These are phyloP conservation scores for Vaccinium darrowii DNA, from an alignment of 148 eudicot genomes.

Conservation along the genomic window DNA sequence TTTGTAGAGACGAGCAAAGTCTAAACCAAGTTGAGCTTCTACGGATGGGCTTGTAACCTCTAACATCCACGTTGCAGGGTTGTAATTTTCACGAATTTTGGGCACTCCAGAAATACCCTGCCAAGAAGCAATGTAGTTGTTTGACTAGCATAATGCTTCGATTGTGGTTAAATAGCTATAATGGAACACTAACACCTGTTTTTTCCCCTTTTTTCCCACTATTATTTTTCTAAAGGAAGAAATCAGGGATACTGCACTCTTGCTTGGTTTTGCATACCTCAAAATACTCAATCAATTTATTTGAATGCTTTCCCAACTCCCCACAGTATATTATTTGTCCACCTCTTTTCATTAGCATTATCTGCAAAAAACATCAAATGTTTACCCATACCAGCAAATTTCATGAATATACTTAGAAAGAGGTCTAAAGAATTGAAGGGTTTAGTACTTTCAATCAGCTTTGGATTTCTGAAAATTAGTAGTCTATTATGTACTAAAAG, in stretches of 20 bases:
- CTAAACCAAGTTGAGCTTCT: slow-evolving; percentile 38
- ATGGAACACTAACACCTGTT: neutral
- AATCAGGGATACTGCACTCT: neutral
- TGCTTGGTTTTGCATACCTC: slow-evolving; percentile 29
- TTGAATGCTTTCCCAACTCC: slow-evolving; percentile 35
- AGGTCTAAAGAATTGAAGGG: neutral
- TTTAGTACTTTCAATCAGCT: neutral
- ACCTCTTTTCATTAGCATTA: slow-evolving; percentile 36
- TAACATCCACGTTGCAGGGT: slow-evolving; percentile 66
- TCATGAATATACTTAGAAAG: neutral
- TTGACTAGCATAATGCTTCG: neutral
- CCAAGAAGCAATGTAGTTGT: neutral
- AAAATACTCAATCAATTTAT: slow-evolving; percentile 39
- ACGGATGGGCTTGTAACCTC: slow-evolving; percentile 33
- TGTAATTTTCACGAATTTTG: slow-evolving; percentile 45
- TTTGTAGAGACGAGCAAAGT: slow-evolving; percentile 36
- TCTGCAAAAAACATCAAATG: slow-evolving; percentile 26
- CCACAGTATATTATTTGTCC: slow-evolving; percentile 45
- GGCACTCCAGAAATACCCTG: slow-evolving; percentile 41
- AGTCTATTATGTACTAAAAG: neutral
- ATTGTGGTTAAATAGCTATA: neutral
- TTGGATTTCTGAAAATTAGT: neutral
- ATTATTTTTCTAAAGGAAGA: neutral
- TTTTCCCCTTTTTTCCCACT: neutral
- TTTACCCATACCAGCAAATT: neutral